These are phyloP conservation scores for Trypanosoma vivax DNA, from an alignment of 208 protist species.

Conservation along the genomic window DNA sequence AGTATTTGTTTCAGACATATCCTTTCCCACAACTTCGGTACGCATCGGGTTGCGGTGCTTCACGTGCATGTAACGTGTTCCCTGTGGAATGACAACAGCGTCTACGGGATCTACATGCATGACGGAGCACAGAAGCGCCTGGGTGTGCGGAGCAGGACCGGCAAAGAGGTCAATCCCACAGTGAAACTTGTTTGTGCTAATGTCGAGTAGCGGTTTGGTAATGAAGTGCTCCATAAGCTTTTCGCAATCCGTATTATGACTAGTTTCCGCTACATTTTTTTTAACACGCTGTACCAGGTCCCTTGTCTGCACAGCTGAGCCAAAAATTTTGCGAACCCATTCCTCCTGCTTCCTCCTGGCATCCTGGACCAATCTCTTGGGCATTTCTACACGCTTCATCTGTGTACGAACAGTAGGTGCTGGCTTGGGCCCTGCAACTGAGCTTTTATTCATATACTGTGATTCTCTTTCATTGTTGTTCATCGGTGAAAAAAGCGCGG, in stretches of 20 bases:
- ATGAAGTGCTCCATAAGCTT: conserved; percentile 51
- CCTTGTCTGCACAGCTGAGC: conserved; percentile 11
- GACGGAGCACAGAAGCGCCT: conserved; percentile 73
- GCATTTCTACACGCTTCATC: neutral
- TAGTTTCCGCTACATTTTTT: conserved; percentile 12
- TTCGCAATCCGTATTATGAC: conserved; percentile 29
- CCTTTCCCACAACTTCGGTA: conserved; percentile 2
- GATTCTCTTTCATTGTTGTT: no score
- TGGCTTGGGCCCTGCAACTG: no score
- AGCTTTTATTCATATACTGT: no score
- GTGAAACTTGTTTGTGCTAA: conserved; percentile 68
- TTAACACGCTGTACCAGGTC: conserved; percentile 13
- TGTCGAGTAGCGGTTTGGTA: conserved; percentile 62
- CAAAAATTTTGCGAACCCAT: conserved; percentile 71
- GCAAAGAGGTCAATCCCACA: conserved; percentile 65
- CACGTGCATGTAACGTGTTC: conserved; percentile 72
- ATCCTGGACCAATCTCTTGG: neutral
- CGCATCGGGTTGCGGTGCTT: conserved; percentile 59
- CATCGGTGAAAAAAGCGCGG: no score
- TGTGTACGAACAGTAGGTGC: no score
- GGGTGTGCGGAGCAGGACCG: conserved; percentile 53
- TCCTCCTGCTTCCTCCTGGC: conserved; percentile 18
- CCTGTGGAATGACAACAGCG: conserved; percentile 59
- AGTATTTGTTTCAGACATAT: neutral
- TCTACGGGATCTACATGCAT: conserved; percentile 62